Evolutionary conservation across 2,329 filamentous ascomycete genomes (phyloP), one percentile per base, ranked within the genome.

Genomic region (Cytospora piceicola): DNA sequence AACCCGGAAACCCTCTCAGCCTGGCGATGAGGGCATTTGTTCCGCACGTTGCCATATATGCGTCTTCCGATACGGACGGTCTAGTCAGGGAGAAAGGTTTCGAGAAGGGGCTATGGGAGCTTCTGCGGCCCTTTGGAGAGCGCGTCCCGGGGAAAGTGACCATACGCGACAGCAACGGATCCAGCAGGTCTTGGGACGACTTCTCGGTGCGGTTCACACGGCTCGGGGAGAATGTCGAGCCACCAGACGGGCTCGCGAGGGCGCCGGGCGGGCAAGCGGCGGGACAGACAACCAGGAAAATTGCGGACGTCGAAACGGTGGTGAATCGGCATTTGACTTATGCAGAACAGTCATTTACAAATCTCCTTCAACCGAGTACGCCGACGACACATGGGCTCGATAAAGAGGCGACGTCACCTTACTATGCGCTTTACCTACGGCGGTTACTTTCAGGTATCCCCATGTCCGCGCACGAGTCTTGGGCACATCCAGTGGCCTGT

Each of bases 121-220:
- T 99, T 29, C 79, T 99, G 64, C 84, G 94, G 59, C 94, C 95
- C 0, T 99, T 96, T 79, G 95, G 95, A 34, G 95, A 99, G 78
- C 86, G 84, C 20, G 85, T 98, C 0, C 87, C 90, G 58, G 95
- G 95, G 34, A 96, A 95, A 73, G 90, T 99, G 60, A 91, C 91
- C 4, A 90, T 98, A 63, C 84, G 95, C 72, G 95, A 99, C 77
- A 97, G 94, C 74, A 88, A 92, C 71, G 94, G 95, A 11, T 87
- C 90, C 53, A 94, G 93, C 74, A 88, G 88, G 73, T 86, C 87
- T 49, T 94, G 91, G 80, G 94, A 97, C 63, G 93, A 98, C 75
- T 99, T 93, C 77, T 90, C 92, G 0, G 85, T 99, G 65, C 90
- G 93, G 63, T 97, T 99, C 75, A 88, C 90, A 6, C 85, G 87